Percentiles rank a stretch among this genome's conserved stretches.
Conservation (phyloP, 2,329 filamentous ascomycete species). For the Phyllosticta paracitricarpa region DNA sequence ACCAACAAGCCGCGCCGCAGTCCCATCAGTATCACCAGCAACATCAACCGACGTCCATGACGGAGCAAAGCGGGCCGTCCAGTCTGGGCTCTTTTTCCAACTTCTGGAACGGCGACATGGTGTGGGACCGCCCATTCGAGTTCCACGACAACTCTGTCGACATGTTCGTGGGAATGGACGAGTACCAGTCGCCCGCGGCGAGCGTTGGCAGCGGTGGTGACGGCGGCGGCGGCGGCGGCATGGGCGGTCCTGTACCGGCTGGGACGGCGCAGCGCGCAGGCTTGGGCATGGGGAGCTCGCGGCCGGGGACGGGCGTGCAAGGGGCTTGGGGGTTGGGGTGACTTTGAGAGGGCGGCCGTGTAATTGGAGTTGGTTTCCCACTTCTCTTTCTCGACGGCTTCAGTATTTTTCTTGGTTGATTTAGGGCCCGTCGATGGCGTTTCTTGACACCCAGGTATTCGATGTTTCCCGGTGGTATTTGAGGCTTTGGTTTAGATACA, state of each 20-base stretch:
- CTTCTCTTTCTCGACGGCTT: too few relatives aligned
- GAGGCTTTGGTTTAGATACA: too few relatives aligned
- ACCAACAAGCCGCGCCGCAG: neutral
- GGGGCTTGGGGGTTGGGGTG: neutral
- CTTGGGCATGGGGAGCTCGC: neutral
- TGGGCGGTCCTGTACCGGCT: neutral
- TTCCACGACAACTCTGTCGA: conserved; percentile 27
- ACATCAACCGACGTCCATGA: neutral
- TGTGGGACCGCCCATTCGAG: conserved; percentile 32
- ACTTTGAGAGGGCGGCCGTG: neutral
- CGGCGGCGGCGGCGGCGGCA: conserved; percentile 5
- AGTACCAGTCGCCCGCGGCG: conserved; percentile 17
- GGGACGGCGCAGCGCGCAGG: neutral
- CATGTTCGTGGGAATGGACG: conserved; percentile 20
- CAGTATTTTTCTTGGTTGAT: neutral
- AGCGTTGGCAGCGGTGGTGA: neutral
- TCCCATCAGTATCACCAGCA: neutral
- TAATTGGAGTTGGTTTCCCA: too few relatives aligned
- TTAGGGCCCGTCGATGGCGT: neutral
- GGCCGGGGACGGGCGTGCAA: neutral
- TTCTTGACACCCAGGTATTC: too few relatives aligned
- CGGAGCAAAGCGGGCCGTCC: conserved; percentile 9
- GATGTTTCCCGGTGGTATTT: too few relatives aligned
- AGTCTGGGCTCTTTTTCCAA: conserved; percentile 20
- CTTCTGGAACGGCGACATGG: conserved; percentile 31